Conservation (phyloP, 305 asterid species). For the Solanum hybrid region DNA sequence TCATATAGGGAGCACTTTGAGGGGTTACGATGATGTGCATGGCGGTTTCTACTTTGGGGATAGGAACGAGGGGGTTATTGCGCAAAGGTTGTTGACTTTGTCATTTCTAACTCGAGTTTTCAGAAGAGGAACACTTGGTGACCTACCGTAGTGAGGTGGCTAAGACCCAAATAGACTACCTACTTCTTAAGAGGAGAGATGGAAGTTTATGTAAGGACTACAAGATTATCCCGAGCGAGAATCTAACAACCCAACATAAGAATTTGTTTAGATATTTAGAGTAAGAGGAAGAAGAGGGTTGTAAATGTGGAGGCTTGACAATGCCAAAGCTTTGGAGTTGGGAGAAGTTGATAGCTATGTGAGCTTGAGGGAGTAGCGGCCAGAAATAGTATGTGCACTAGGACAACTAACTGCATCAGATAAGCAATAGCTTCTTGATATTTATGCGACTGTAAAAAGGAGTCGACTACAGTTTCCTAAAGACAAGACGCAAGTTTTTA, state of each 20-base stretch:
- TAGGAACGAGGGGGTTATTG: neutral
- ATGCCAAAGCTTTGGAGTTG: neutral
- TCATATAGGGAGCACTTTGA: neutral
- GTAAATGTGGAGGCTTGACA: neutral
- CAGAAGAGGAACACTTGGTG: neutral
- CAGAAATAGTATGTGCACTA: neutral
- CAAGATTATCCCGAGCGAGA: neutral
- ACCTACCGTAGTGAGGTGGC: neutral
- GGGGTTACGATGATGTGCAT: neutral
- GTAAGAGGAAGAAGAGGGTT: neutral
- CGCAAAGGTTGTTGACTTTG: neutral
- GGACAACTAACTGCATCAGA: neutral
- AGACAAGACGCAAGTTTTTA: neutral
- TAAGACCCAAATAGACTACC: neutral
- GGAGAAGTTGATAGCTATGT: neutral
- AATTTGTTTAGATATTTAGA: neutral
- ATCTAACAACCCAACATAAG: neutral
- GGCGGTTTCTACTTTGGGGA: neutral
- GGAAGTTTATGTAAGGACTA: neutral
- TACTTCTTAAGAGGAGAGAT: neutral
- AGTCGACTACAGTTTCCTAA: neutral
- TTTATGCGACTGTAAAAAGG: neutral
- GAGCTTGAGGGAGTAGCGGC: neutral
- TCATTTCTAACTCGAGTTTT: neutral
- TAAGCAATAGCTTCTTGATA: neutral